phyloP scores from a whole-genome alignment of 129 eudicot species.

The Glebionis coronaria region DNA sequence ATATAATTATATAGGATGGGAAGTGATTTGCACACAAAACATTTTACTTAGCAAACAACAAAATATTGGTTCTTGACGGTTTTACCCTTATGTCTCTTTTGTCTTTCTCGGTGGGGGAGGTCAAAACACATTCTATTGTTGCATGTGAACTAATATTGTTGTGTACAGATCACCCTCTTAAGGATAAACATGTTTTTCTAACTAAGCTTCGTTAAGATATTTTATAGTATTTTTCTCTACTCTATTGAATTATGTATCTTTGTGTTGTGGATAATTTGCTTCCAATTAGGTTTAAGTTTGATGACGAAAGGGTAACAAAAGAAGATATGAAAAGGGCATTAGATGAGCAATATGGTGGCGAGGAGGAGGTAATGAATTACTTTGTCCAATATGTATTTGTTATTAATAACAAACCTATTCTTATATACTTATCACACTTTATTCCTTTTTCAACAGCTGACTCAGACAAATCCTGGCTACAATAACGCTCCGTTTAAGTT shows the following conservation, averaged over 20 bases:
- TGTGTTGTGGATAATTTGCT: conserved; percentile 13
- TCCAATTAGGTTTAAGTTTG: conserved; percentile 77
- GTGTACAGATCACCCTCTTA: too few species aligned
- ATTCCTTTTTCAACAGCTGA: conserved; percentile 50
- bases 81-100: too few species aligned
- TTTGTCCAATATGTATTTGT: conserved; percentile 9
- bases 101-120: too few species aligned
- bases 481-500: conserved; percentile 80
- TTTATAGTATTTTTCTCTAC: neutral
- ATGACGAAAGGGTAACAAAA: conserved; percentile 93
- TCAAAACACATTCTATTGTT: too few species aligned
- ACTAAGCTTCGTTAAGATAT: too few species aligned
- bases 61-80: too few species aligned
- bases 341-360: conserved; percentile 97
- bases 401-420: conserved; percentile 5
- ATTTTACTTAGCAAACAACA: too few species aligned
- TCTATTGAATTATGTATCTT: conserved; percentile 5
- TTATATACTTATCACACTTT: conserved; percentile 2
- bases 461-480: conserved; percentile 92
- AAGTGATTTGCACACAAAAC: too few species aligned
- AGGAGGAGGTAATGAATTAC: conserved; percentile 72
- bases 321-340: conserved; percentile 82
- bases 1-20: neutral
- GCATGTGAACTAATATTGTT: too few species aligned
- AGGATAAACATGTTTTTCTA: too few species aligned